Percentiles rank a stretch among this genome's conserved stretches.
Evolutionary conservation across 2,329 filamentous ascomycete species (phyloP).

Genomic region (Cladosporium sp.): DNA sequence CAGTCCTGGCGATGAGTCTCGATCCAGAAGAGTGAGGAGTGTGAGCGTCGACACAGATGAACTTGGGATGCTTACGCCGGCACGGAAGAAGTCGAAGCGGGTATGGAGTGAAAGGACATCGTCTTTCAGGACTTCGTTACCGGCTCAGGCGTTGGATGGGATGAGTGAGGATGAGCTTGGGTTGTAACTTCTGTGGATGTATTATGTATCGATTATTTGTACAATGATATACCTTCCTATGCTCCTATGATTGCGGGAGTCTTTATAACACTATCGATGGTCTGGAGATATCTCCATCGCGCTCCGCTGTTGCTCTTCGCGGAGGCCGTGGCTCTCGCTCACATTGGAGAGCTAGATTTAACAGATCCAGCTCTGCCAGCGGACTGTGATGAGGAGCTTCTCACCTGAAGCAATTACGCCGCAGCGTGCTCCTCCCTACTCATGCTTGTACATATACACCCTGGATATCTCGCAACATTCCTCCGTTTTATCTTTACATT

Average conservation of each 20-base stretch:
- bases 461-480: background rate
- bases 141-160: background rate
- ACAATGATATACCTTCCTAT: background rate
- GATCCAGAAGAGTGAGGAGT: background rate
- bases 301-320: background rate
- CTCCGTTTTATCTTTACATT: background rate
- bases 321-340: background rate
- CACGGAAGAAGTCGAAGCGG: background rate
- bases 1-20: background rate
- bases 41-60: conserved; percentile 1
- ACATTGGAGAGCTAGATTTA: too few relatives aligned
- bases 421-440: background rate
- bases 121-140: background rate
- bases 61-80: conserved; percentile 5
- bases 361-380: too few relatives aligned
- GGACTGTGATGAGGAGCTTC: background rate
- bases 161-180: conserved; percentile 37
- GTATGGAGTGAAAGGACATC: background rate
- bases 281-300: background rate
- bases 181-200: background rate
- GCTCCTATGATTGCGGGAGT: background rate
- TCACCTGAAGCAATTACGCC: background rate
- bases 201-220: background rate
- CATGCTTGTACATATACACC: background rate
- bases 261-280: background rate